These are phyloP conservation scores for Phytophthora boehmeriae DNA, from an alignment of 352 stramenopile genomes.

Conservation along the genomic window DNA sequence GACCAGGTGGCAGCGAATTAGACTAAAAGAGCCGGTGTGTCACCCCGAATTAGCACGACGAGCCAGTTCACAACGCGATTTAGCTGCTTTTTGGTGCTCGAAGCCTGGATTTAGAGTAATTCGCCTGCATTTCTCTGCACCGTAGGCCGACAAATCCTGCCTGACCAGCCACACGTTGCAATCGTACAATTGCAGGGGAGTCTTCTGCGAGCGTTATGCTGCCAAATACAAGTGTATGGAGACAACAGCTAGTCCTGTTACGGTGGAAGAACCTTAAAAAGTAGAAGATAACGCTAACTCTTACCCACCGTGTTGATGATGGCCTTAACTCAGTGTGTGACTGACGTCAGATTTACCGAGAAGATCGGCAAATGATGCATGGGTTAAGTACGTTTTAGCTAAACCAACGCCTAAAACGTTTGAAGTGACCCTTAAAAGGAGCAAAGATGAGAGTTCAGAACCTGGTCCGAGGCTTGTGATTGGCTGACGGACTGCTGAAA, in stretches of 20 bases:
- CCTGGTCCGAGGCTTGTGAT: not conserved
- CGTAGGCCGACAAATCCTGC: slow-evolving; percentile 9
- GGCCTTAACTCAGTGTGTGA: not conserved
- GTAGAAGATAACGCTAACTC: not conserved
- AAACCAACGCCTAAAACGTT: no score
- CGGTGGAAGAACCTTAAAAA: not conserved
- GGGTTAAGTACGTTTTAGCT: not conserved
- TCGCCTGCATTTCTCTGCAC: slow-evolving; percentile 22
- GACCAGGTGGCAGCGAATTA: not conserved
- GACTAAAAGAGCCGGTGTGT: not conserved
- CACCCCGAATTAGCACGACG: slow-evolving; percentile 1
- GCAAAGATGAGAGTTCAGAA: not conserved
- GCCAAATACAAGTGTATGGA: slow-evolving; percentile 1
- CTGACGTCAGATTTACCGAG: not conserved
- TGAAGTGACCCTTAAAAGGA: no score
- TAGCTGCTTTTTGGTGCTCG: slow-evolving; percentile 27
- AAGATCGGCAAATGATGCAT: not conserved
- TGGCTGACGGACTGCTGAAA: slow-evolving; percentile 11
- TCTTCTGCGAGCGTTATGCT: slow-evolving; percentile 16
- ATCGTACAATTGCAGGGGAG: slow-evolving; percentile 7
- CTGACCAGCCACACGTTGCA: slow-evolving; percentile 27
- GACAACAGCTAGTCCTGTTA: not conserved
- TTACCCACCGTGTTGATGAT: not conserved
- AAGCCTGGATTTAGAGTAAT: slow-evolving; percentile 4
- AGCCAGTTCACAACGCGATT: slow-evolving; percentile 16